A percentile compares a stretch with the other conserved stretches of the same genome.
Conservation (phyloP, 2,329 filamentous ascomycete genomes). For the Bipolaris victoriae region DNA sequence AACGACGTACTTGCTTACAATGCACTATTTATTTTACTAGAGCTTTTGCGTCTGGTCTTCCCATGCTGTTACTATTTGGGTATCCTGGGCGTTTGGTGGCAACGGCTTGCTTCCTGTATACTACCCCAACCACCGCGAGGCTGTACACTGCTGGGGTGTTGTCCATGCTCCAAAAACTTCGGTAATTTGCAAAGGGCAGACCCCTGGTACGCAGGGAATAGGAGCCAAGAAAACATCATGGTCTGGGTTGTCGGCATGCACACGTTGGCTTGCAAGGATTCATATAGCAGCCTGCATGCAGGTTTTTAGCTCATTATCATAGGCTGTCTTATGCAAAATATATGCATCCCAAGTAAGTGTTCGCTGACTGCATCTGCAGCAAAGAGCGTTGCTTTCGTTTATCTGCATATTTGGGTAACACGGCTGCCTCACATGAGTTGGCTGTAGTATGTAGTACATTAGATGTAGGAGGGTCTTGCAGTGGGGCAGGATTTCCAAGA, state of each 20-base stretch:
- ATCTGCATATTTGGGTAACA: no score
- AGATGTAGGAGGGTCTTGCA: neutral
- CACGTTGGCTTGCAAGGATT: conserved; percentile 4
- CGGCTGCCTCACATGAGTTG: no score
- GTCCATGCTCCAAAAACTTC: neutral
- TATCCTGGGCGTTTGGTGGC: neutral
- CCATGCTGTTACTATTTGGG: neutral
- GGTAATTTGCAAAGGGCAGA: neutral
- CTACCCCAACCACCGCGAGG: neutral
- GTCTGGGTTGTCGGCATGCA: neutral
- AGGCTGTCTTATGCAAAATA: neutral
- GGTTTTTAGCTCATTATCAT: neutral
- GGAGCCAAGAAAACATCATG: conserved; percentile 2
- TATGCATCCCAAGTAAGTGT: neutral
- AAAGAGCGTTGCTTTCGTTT: neutral
- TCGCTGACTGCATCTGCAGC: neutral
- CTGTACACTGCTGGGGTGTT: neutral
- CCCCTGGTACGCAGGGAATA: neutral
- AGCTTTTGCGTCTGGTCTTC: neutral
- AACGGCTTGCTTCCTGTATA: neutral
- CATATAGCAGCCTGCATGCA: conserved; percentile 3
- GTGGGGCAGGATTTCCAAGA: neutral
- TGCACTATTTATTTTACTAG: neutral
- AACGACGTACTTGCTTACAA: neutral
- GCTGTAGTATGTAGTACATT: no score